Evolutionary conservation across 2,329 filamentous ascomycete genomes (phyloP).

Genomic region (Aplosporella prunicola): DNA sequence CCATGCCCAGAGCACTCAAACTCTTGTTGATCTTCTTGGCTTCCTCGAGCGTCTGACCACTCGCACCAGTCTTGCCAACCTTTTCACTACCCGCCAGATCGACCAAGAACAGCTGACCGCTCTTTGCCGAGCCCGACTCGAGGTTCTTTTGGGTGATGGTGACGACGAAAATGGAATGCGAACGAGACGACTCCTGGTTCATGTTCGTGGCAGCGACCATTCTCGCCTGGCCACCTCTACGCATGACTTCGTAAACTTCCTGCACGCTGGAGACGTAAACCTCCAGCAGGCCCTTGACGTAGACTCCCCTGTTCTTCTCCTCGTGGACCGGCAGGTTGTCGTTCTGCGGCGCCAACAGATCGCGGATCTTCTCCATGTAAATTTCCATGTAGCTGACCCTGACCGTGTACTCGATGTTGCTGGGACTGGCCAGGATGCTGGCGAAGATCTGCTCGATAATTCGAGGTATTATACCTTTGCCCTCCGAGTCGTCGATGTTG

Average conservation of each 20-base stretch:
- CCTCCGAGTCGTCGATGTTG: constrained; percentile 81
- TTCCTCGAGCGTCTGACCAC: constrained; percentile 92
- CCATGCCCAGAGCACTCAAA: constrained; percentile 95
- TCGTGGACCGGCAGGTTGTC: constrained; percentile 97
- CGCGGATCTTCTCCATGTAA: constrained; percentile 97
- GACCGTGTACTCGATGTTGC: constrained; percentile 97
- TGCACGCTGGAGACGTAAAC: constrained; percentile 93
- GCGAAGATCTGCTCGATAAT: constrained; percentile 97
- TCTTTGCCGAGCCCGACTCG: constrained; percentile 91
- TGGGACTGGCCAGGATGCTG: constrained; percentile 83
- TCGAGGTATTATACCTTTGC: constrained; percentile 89
- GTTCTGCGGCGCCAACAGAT: constrained; percentile 84
- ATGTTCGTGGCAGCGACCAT: constrained; percentile 97
- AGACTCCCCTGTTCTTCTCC: constrained; percentile 90
- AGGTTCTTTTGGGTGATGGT: constrained; percentile 97
- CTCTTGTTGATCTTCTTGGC: constrained; percentile 99
- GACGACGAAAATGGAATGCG: constrained; percentile 96
- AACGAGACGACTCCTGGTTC: constrained; percentile 97
- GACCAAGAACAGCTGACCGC: constrained; percentile 91
- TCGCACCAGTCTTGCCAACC: constrained; percentile 95
- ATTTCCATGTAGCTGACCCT: constrained; percentile 99
- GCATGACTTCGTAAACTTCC: constrained; percentile 95
- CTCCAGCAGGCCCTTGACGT: constrained; percentile 89
- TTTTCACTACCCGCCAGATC: constrained; percentile 98
- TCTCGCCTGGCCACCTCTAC: constrained; percentile 78